Conservation (phyloP, 805 yeast species). For the Priceomyces fermenticarens region DNA sequence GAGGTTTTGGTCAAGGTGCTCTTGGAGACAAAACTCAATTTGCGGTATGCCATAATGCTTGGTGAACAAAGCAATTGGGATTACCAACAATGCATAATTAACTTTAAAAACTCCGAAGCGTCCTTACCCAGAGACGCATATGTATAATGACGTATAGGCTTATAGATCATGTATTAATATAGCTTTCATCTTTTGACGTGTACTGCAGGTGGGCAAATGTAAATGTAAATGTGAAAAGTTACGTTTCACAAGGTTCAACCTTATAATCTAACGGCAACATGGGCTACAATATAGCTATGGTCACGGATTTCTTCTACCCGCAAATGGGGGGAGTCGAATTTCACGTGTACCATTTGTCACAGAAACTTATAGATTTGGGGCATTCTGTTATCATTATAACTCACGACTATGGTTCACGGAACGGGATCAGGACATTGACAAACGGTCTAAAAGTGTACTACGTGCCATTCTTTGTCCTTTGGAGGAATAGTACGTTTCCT, state of each 20-base stretch:
- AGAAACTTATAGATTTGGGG: slow-evolving; percentile 73
- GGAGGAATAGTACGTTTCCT: slow-evolving; percentile 83
- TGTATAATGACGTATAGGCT: slow-evolving; percentile 2
- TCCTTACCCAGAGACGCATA: slow-evolving; percentile 45
- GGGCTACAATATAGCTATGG: slow-evolving; percentile 58
- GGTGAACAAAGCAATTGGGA: slow-evolving; percentile 89
- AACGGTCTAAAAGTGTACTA: slow-evolving; percentile 93
- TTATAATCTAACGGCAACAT: slow-evolving; percentile 9
- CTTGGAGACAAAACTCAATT: slow-evolving; percentile 68
- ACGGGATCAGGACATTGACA: slow-evolving; percentile 78
- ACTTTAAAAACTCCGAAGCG: slow-evolving; percentile 66
- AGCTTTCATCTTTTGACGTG: too few species aligned
- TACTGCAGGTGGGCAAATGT: too few species aligned
- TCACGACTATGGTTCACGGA: slow-evolving; percentile 80
- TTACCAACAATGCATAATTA: slow-evolving; percentile 61
- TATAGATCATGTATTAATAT: too few species aligned
- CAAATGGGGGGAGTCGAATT: slow-evolving; percentile 98
- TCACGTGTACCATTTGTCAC: slow-evolving; percentile 89
- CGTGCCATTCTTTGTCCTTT: slow-evolving; percentile 76
- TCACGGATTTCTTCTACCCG: slow-evolving; percentile 95
- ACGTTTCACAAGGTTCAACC: slow-evolving; percentile 1
- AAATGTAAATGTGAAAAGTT: too few species aligned
- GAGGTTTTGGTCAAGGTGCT: slow-evolving; percentile 63
- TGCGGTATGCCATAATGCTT: slow-evolving; percentile 78
- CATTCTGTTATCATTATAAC: slow-evolving; percentile 86